Conservation (phyloP, 116 monocot species). For the Iris pallida region DNA sequence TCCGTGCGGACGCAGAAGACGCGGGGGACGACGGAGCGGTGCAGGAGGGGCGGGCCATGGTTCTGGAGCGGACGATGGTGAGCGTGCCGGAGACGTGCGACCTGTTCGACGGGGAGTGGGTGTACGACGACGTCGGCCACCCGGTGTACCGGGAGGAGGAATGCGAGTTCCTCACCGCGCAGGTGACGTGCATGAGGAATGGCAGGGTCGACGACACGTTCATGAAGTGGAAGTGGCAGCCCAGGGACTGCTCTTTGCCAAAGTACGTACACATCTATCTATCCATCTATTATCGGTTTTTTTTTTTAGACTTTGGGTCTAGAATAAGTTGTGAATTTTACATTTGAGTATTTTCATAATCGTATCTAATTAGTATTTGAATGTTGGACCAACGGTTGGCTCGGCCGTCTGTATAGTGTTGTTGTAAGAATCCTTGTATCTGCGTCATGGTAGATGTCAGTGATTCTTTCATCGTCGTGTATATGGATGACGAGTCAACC, state of each 20-base stretch:
- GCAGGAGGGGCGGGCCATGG: conserved; percentile 10
- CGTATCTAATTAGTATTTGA: too few relatives aligned
- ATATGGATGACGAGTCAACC: too few relatives aligned
- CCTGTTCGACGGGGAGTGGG: conserved; percentile 54
- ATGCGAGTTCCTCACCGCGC: conserved; percentile 70
- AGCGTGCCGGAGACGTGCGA: conserved; percentile 50
- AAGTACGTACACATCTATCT: neutral
- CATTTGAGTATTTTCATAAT: too few relatives aligned
- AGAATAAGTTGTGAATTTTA: neutral
- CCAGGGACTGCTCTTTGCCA: conserved; percentile 47
- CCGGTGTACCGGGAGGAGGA: conserved; percentile 50
- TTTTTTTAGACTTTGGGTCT: neutral
- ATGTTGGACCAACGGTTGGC: too few relatives aligned
- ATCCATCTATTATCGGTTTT: too few relatives aligned
- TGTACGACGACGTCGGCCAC: conserved; percentile 40
- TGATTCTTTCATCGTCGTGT: too few relatives aligned
- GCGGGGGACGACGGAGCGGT: neutral
- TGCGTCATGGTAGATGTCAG: too few relatives aligned
- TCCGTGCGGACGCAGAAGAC: neutral
- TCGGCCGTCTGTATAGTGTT: too few relatives aligned
- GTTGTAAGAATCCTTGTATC: too few relatives aligned
- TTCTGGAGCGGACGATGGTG: conserved; percentile 20
- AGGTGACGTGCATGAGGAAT: conserved; percentile 75
- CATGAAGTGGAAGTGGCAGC: conserved; percentile 80
- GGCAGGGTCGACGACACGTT: conserved; percentile 56